Evolutionary conservation across 176 grass and related monocot species (phyloP).

Genomic region (Carex scoparia): DNA sequence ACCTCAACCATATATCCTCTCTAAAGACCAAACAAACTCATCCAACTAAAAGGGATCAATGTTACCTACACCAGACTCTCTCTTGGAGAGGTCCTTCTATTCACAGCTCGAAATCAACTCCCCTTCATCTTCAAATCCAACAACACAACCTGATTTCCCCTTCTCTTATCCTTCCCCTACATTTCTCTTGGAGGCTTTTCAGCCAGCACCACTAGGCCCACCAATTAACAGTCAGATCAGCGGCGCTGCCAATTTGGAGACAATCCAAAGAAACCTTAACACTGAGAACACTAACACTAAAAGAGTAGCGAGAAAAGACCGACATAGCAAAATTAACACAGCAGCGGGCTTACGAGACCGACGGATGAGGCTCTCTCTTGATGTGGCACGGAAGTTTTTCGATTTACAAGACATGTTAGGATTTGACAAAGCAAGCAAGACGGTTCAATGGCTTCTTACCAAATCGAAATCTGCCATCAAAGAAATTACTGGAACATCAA

Average conservation of each 20-base stretch:
- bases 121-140: constrained; percentile 16
- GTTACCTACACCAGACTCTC: constrained; percentile 27
- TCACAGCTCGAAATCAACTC: constrained; percentile 29
- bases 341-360: constrained; percentile 75
- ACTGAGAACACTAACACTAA: background rate
- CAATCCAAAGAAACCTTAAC: background rate
- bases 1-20: background rate
- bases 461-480: constrained; percentile 68
- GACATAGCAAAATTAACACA: constrained; percentile 92
- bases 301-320: constrained; percentile 55
- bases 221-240: background rate
- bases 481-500: constrained; percentile 41
- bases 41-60: constrained; percentile 18
- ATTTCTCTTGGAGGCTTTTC: constrained; percentile 12
- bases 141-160: constrained; percentile 10
- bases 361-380: constrained; percentile 84
- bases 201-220: background rate
- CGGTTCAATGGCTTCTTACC: constrained; percentile 87
- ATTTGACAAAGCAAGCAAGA: constrained; percentile 97
- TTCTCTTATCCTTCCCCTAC: constrained; percentile 12
- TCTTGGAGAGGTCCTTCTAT: background rate
- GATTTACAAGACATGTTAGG: constrained; percentile 85
- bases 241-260: background rate
- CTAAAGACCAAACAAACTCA: background rate
- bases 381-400: constrained; percentile 84